Conservation (phyloP, 2,329 filamentous ascomycete genomes). For the Penicillium verrucosum region DNA sequence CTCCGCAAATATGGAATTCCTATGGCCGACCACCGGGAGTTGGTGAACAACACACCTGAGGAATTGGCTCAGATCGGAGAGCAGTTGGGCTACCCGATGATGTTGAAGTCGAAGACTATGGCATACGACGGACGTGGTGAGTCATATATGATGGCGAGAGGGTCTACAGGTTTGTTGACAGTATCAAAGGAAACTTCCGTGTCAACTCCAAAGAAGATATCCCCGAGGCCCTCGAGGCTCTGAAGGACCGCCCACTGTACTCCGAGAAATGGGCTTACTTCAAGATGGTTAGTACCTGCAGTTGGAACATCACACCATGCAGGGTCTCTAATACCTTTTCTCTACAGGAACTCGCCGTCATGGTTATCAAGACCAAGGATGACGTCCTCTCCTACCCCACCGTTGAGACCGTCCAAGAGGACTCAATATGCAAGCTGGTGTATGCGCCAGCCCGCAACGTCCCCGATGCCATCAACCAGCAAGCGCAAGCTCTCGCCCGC, state of each 20-base stretch:
- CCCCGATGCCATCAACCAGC: conserved; percentile 55
- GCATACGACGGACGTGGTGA: conserved; percentile 87
- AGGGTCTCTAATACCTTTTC: neutral
- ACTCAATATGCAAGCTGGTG: conserved; percentile 90
- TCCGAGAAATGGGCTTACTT: conserved; percentile 89
- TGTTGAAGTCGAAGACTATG: conserved; percentile 87
- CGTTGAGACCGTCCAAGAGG: conserved; percentile 92
- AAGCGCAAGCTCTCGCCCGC: conserved; percentile 72
- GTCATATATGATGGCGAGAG: conserved; percentile 11
- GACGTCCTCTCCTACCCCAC: conserved; percentile 73
- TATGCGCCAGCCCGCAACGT: conserved; percentile 79
- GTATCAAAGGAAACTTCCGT: conserved; percentile 58
- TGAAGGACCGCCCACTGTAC: conserved; percentile 71
- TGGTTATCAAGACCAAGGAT: conserved; percentile 88
- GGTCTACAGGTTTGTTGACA: conserved; percentile 5
- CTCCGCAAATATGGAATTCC: conserved; percentile 65
- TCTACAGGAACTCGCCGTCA: conserved; percentile 73
- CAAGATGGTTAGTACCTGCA: conserved; percentile 50
- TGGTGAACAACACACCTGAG: conserved; percentile 58
- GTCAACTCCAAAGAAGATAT: conserved; percentile 60
- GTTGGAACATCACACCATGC: neutral
- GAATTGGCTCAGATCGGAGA: conserved; percentile 63
- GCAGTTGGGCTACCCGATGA: conserved; percentile 75
- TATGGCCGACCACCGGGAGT: conserved; percentile 66
- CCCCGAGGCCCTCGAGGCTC: conserved; percentile 63